Evolutionary conservation across 2,329 filamentous ascomycete species (phyloP).

Genomic region (Penicillium rolfsii): DNA sequence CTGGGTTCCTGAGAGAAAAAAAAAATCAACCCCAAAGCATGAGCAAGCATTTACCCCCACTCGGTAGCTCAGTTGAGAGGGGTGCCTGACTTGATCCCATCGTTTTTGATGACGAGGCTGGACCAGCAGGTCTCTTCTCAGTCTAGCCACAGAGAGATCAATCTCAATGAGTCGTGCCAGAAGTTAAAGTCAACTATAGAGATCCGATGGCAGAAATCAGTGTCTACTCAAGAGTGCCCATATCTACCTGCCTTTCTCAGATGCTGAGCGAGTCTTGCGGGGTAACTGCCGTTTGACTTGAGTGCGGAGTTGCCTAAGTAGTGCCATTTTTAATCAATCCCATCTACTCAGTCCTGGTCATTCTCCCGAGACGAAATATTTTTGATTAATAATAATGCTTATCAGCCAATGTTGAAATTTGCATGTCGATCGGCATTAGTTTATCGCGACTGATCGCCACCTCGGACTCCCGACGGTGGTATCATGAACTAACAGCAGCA

Average conservation of each 20-base stretch:
- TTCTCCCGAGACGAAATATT: not conserved
- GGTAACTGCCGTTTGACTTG: not conserved
- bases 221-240: not conserved
- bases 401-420: not conserved
- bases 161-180: not conserved
- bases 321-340: not conserved
- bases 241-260: not conserved
- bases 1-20: not conserved
- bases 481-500: conserved; percentile 6
- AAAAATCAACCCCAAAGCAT: not conserved
- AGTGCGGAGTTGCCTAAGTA: not conserved
- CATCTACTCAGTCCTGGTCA: not conserved
- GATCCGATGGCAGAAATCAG: not conserved
- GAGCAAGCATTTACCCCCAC: not conserved
- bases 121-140: not conserved
- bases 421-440: not conserved
- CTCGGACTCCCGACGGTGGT: conserved; percentile 19
- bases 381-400: not conserved
- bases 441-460: conserved; percentile 3
- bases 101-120: not conserved
- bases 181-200: not conserved
- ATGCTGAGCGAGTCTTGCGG: not conserved
- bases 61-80: not conserved
- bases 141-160: not conserved
- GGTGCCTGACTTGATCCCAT: not conserved